Evolutionary conservation across 2,329 filamentous ascomycete genomes (phyloP), one percentile per base, ranked within the genome.

Genomic region (Apiospora arundinis): DNA sequence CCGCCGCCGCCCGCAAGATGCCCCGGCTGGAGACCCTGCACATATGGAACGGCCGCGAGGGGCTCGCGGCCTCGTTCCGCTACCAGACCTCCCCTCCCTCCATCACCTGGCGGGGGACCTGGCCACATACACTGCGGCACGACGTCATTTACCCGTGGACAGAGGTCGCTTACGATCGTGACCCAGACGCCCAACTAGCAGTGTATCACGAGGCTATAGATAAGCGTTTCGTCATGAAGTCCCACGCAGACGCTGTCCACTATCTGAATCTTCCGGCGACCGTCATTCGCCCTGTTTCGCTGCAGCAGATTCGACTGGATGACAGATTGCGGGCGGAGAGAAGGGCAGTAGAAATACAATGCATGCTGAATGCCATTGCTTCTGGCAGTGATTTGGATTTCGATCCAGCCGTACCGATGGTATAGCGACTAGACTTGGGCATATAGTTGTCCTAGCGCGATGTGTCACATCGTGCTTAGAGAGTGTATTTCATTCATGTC

Each of bases 261-360:
- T 52, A 52, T 52, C 48, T 52, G 48, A 25, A 25, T 25, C 48
- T 52, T 25, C 48, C 23, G 23, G 48, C 48, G 48, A 5, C 48
- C 8, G 48, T 52, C 1, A 52, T 52, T 28, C 23, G 48, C 14
- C 48, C 48, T 25, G 48, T 52, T 16, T 52, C 48, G 48, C 48
- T 52, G 48, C 48, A 52, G 48, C 48, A 52, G 48, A 52, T 52
- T 52, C 48, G 48, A 52, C 48, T 52, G 48, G 48, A 25, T 23
- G 48, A 25, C n/a, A 52, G 48, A 52, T n/a, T 52, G 48, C 48
- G 48, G 48, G 48, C 23, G 48, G 48, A 52, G 48, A 52, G 48
- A 52, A 52, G 48, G 48, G 23, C 48, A 52, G 9, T 52, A n/a
- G 23, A 25, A 28, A 52, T n/a, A 28, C 48, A 52, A 52, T 52